Evolutionary conservation across 345 rosid species (phyloP).

Genomic region (Lumnitzera racemosa): DNA sequence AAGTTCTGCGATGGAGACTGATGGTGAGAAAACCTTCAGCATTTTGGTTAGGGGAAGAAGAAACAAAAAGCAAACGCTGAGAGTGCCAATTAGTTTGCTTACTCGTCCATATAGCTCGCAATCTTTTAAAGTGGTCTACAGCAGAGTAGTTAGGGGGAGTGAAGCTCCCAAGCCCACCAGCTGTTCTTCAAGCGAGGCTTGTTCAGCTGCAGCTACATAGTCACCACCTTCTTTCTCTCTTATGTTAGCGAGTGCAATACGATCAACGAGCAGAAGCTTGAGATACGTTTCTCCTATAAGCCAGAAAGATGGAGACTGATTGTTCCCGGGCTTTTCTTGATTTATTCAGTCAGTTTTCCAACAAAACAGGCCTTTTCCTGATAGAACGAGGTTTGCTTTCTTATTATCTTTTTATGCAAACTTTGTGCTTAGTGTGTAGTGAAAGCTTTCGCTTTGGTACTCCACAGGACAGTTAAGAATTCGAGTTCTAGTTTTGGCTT

Average conservation of each 20-base stretch:
- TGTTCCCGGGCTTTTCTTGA: conserved; percentile 12
- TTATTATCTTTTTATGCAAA: background rate
- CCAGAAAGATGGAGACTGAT: conserved; percentile 5
- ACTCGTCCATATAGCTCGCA: conserved; percentile 87
- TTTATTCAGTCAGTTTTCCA: background rate
- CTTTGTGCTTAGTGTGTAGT: background rate
- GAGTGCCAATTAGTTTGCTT: conserved; percentile 89
- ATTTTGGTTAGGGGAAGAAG: conserved; percentile 83
- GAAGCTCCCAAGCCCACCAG: conserved; percentile 53
- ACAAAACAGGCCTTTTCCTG: background rate
- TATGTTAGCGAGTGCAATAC: conserved; percentile 7
- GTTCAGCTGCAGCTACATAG: conserved; percentile 36
- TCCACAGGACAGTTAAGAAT: no score
- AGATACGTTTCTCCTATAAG: background rate
- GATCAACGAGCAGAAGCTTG: conserved; percentile 8
- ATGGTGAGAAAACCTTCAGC: conserved; percentile 79
- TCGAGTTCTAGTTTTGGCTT: no score
- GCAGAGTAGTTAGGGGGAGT: conserved; percentile 73
- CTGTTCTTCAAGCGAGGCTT: conserved; percentile 27
- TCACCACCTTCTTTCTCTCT: conserved; percentile 1
- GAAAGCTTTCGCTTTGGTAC: no score
- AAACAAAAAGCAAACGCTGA: conserved; percentile 78
- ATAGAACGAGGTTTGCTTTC: conserved; percentile 5
- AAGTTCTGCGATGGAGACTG: conserved; percentile 30
- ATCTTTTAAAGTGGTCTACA: conserved; percentile 66